These are phyloP conservation scores for Brassica balearica DNA, from an alignment of 441 rosid genomes.

Conservation along the genomic window DNA sequence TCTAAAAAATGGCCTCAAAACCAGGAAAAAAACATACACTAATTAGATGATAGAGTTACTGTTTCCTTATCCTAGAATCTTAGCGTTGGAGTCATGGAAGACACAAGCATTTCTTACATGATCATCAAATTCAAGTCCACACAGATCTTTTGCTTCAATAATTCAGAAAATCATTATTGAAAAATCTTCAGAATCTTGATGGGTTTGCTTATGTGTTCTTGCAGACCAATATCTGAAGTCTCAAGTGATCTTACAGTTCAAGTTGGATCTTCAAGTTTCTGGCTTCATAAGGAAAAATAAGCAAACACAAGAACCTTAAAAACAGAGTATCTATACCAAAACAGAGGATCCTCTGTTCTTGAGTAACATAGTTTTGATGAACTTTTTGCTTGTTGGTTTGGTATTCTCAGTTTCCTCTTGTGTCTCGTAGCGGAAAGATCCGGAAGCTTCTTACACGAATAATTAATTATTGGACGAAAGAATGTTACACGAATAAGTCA, in stretches of 20 bases:
- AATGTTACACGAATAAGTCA: constrained; percentile 71
- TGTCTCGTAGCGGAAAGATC: constrained; percentile 86
- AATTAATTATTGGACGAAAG: too few species aligned
- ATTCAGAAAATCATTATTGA: constrained; percentile 14
- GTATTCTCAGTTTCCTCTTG: constrained; percentile 76
- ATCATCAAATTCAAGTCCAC: constrained; percentile 33
- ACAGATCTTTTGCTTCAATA: constrained; percentile 27
- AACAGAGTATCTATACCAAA: constrained; percentile 21
- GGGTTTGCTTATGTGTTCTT: constrained; percentile 38
- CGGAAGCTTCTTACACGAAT: constrained; percentile 56
- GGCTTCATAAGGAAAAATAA: constrained; percentile 78
- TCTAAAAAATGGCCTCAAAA: constrained; percentile 27
- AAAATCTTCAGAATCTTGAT: constrained; percentile 18
- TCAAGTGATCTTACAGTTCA: constrained; percentile 91
- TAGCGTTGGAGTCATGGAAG: constrained; percentile 55
- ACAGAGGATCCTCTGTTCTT: constrained; percentile 16
- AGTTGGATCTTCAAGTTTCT: constrained; percentile 84
- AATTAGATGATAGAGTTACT: constrained; percentile 16
- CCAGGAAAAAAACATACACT: constrained; percentile 7
- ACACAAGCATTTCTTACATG: constrained; percentile 40
- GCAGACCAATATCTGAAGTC: constrained; percentile 97
- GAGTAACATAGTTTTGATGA: not conserved
- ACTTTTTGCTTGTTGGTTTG: constrained; percentile 23
- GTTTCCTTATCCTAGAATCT: constrained; percentile 36
- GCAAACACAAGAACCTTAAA: constrained; percentile 8